Evolutionary conservation across 1,139 yeast genomes (phyloP).

Genomic region (Suhomyces choctaworum): DNA sequence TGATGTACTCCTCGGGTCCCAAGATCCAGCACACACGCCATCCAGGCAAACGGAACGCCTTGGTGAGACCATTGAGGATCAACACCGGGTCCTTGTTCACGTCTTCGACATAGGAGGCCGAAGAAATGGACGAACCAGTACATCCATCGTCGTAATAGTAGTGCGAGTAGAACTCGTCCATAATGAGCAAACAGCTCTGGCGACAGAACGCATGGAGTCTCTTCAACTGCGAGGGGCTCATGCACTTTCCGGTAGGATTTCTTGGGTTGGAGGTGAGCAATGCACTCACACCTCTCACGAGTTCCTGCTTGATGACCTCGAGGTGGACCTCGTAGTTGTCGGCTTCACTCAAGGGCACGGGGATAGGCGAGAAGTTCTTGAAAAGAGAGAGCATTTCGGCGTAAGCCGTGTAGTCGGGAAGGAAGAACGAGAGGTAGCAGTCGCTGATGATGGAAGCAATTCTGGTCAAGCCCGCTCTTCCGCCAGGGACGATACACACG

Average conservation of each 20-base stretch:
- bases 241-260: slow-evolving; percentile 65
- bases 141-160: slow-evolving; percentile 63
- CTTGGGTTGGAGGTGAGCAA: slow-evolving; percentile 64
- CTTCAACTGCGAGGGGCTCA: slow-evolving; percentile 52
- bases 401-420: slow-evolving; percentile 71
- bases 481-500: slow-evolving; percentile 70
- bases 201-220: slow-evolving; percentile 60
- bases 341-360: slow-evolving; percentile 61
- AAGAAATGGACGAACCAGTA: slow-evolving; percentile 55
- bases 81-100: slow-evolving; percentile 64
- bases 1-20: slow-evolving; percentile 65
- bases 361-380: slow-evolving; percentile 68
- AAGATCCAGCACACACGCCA: slow-evolving; percentile 72
- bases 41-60: slow-evolving; percentile 67
- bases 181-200: slow-evolving; percentile 56
- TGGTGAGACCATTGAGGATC: slow-evolving; percentile 64
- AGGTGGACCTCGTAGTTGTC: slow-evolving; percentile 63
- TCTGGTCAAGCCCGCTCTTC: slow-evolving; percentile 67
- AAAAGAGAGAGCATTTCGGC: slow-evolving; percentile 71
- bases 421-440: slow-evolving; percentile 61
- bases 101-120: slow-evolving; percentile 57
- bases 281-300: slow-evolving; percentile 64
- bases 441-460: slow-evolving; percentile 66
- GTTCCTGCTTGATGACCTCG: slow-evolving; percentile 55
- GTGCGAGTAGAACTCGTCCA: slow-evolving; percentile 70